Conservation (phyloP, 495 filamentous ascomycete genomes). For the Sordaria brevicollis region DNA sequence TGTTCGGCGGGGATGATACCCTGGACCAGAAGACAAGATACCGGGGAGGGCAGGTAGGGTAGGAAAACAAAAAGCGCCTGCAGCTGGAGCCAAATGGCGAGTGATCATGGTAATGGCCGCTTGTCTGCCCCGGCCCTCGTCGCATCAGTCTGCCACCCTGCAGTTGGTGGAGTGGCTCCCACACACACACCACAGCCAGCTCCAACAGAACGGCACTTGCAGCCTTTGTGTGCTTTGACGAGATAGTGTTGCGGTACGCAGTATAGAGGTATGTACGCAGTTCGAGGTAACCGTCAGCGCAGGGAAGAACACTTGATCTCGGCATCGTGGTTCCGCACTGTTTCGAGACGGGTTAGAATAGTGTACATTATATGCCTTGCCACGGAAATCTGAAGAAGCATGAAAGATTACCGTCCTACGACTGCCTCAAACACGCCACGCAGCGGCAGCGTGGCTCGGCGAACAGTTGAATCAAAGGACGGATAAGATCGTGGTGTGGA, state of each 20-base stretch:
- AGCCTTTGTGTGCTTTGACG: not conserved
- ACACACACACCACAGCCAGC: too few relatives aligned
- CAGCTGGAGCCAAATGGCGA: not conserved
- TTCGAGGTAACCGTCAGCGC: not conserved
- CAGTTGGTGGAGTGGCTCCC: not conserved
- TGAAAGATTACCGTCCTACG: not conserved
- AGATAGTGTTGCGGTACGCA: not conserved
- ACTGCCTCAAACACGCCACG: not conserved
- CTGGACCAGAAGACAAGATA: not conserved
- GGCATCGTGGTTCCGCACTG: not conserved
- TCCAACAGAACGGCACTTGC: not conserved
- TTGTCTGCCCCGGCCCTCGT: not conserved
- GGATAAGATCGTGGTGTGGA: not conserved
- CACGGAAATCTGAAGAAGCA: not conserved
- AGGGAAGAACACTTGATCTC: not conserved
- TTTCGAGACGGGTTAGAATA: not conserved
- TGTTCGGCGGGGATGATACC: not conserved
- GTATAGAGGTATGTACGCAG: too few relatives aligned
- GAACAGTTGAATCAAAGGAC: not conserved
- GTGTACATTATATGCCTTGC: not conserved
- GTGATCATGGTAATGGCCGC: not conserved
- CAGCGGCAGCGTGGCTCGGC: not conserved
- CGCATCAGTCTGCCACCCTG: not conserved
- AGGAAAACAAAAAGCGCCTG: not conserved
- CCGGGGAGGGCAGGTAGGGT: not conserved